Evolutionary conservation across 306 rosid species (phyloP).

Genomic region (Aeschynomene evenia): DNA sequence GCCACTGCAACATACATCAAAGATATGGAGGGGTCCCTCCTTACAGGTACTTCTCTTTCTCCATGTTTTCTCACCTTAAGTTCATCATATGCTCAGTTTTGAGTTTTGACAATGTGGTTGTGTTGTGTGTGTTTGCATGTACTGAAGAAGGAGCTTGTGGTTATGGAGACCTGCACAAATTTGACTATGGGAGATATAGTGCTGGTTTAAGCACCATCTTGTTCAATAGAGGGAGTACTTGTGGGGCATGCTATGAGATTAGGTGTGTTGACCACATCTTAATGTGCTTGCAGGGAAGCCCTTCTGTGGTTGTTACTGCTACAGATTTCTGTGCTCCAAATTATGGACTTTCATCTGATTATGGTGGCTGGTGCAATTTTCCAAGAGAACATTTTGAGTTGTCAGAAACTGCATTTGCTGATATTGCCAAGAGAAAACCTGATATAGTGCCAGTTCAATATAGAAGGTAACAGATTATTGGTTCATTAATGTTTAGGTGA

Average conservation of each 20-base stretch:
- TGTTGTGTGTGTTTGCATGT: neutral
- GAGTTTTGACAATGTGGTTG: constrained; percentile 25
- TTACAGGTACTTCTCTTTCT: constrained; percentile 56
- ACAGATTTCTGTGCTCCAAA: constrained; percentile 97
- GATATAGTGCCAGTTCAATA: constrained; percentile 91
- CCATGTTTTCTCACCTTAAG: neutral
- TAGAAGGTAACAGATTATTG: constrained; percentile 60
- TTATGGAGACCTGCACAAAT: constrained; percentile 86
- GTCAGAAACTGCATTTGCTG: constrained; percentile 79
- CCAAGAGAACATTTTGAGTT: constrained; percentile 92
- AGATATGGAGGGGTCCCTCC: constrained; percentile 71
- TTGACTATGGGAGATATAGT: constrained; percentile 70
- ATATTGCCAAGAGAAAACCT: constrained; percentile 74
- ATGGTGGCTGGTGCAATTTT: constrained; percentile 98
- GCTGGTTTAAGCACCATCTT: constrained; percentile 86
- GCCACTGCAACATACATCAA: constrained; percentile 87
- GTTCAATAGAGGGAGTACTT: constrained; percentile 80
- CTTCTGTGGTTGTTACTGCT: constrained; percentile 77
- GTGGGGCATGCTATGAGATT: constrained; percentile 95
- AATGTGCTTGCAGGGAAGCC: constrained; percentile 92
- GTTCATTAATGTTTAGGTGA: constrained; percentile 1
- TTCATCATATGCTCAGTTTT: constrained; percentile 10
- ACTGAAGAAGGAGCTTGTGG: constrained; percentile 99
- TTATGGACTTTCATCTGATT: constrained; percentile 76
- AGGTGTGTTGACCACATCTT: constrained; percentile 92